Percentiles rank a stretch among this genome's conserved stretches.
phyloP scores from a whole-genome alignment of 169 alveolate species.

The Cyclospora cayetanensis region DNA sequence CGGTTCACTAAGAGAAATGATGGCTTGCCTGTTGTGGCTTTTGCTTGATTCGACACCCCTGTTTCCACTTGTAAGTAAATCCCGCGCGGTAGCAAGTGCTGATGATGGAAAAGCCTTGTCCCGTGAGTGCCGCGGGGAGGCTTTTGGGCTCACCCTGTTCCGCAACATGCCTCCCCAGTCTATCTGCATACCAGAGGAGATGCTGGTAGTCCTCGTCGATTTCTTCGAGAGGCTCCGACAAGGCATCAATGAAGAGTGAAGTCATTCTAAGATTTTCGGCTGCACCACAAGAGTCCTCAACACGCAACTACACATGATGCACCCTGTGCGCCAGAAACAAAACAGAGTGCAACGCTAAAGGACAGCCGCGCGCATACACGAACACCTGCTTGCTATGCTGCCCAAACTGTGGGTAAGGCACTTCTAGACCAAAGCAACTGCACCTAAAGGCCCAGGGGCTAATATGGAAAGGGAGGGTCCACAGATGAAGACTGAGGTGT shows the following conservation, averaged over 20 bases:
- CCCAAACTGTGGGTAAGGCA: too few species aligned
- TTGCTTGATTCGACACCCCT: conserved; percentile 9
- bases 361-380: too few species aligned
- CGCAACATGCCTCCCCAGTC: conserved; percentile 36
- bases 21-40: not conserved
- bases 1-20: not conserved
- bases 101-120: not conserved
- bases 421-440: too few species aligned
- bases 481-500: too few species aligned
- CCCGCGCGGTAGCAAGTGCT: conserved; percentile 33
- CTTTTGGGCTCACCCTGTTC: not conserved
- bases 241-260: not conserved
- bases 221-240: not conserved
- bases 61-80: conserved; percentile 20
- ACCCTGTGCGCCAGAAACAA: too few species aligned
- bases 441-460: too few species aligned
- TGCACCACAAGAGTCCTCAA: too few species aligned
- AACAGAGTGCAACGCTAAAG: too few species aligned
- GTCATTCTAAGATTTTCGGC: conserved; percentile 36
- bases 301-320: too few species aligned
- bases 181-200: conserved; percentile 13
- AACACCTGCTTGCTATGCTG: too few species aligned
- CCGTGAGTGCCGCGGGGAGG: not conserved
- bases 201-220: not conserved
- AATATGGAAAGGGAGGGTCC: too few species aligned